These are phyloP conservation scores for Cudoniella acicularis DNA, from an alignment of 495 filamentous ascomycete genomes.

Conservation along the genomic window DNA sequence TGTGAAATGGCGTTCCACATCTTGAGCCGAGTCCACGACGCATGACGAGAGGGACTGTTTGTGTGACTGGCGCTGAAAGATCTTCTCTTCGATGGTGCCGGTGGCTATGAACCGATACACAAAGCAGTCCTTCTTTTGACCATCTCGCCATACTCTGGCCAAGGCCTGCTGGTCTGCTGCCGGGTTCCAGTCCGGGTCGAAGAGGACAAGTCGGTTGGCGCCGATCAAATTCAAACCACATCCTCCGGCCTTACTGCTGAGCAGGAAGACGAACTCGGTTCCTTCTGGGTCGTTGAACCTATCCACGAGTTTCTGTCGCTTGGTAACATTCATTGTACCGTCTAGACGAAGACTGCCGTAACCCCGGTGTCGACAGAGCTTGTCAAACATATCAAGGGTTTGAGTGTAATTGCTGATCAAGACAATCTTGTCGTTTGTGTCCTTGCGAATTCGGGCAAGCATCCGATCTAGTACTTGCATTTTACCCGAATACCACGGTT, in stretches of 20 bases:
- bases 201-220: constrained; percentile 92
- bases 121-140: constrained; percentile 98
- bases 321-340: constrained; percentile 95
- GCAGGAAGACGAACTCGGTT: constrained; percentile 86
- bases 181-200: constrained; percentile 99
- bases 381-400: constrained; percentile 93
- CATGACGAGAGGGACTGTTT: constrained; percentile 96
- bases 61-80: constrained; percentile 97
- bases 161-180: constrained; percentile 97
- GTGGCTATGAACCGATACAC: constrained; percentile 99
- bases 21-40: constrained; percentile 95
- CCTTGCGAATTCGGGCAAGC: constrained; percentile 91
- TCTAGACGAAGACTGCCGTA: constrained; percentile 91
- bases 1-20: constrained; percentile 94
- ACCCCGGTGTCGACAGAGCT: constrained; percentile 75
- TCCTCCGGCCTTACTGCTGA: constrained; percentile 94
- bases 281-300: constrained; percentile 96
- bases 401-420: constrained; percentile 98
- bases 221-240: constrained; percentile 97
- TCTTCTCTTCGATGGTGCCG: constrained; percentile 98
- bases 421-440: constrained; percentile 99
- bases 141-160: constrained; percentile 96
- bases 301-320: constrained; percentile 95
- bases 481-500: constrained; percentile 96
- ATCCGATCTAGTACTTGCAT: constrained; percentile 98